Percentiles rank a stretch among this genome's conserved stretches.
phyloP scores from a whole-genome alignment of 2,329 filamentous ascomycete species.

The Neopestalotiopsis clavispora region DNA sequence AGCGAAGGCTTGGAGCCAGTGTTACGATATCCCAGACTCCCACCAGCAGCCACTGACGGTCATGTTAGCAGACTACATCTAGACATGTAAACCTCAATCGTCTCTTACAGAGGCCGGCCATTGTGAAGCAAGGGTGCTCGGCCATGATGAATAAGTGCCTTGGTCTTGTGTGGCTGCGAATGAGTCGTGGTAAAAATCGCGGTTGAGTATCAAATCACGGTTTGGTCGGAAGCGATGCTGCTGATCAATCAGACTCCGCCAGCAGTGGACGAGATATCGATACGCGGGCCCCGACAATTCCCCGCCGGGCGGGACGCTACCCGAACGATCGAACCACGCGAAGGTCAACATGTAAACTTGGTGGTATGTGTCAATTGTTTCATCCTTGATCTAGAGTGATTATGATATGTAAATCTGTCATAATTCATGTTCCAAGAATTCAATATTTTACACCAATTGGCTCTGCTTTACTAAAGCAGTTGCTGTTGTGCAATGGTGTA shows the following conservation, averaged over 20 bases:
- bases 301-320: slow-evolving; percentile 4
- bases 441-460: too few species aligned
- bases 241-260: too few species aligned
- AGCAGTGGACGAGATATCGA: neutral
- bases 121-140: slow-evolving; percentile 46
- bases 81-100: neutral
- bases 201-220: neutral
- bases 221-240: slow-evolving; percentile 2
- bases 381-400: too few species aligned
- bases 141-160: slow-evolving; percentile 35
- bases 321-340: neutral
- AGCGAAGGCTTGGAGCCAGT: slow-evolving; percentile 38
- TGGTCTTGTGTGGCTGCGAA: neutral
- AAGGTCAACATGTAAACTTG: neutral
- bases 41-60: slow-evolving; percentile 36
- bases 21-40: slow-evolving; percentile 36
- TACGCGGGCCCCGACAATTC: neutral
- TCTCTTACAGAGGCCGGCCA: slow-evolving; percentile 43
- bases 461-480: too few species aligned
- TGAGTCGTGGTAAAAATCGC: neutral
- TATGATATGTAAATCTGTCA: too few species aligned
- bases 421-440: too few species aligned
- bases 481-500: too few species aligned
- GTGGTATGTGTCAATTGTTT: neutral
- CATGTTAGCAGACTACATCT: neutral